Evolutionary conservation across 441 rosid species (phyloP).

Genomic region (Populus trichocarpa): DNA sequence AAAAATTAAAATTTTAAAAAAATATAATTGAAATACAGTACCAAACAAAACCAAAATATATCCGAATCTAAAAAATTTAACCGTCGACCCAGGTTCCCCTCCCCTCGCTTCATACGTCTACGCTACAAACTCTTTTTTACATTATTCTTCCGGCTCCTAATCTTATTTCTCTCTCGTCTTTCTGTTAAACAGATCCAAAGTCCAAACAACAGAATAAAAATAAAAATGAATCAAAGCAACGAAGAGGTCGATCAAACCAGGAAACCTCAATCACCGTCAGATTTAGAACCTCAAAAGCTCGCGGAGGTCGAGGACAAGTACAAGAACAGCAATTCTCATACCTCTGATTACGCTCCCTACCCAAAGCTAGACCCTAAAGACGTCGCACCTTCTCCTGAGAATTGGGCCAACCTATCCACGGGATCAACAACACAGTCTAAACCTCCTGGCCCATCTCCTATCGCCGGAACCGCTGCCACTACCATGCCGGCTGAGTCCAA

Average conservation of each 20-base stretch:
- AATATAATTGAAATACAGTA: no score
- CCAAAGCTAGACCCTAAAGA: constrained; percentile 79
- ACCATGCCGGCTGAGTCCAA: constrained; percentile 84
- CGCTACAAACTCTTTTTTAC: not conserved
- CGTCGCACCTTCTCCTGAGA: constrained; percentile 56
- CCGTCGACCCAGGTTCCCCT: not conserved
- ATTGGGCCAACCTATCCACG: constrained; percentile 31
- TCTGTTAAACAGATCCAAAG: no score
- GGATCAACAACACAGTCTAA: constrained; percentile 18
- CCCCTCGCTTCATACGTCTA: not conserved
- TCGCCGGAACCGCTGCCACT: constrained; percentile 48
- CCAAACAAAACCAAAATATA: no score
- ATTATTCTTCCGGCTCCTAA: no score
- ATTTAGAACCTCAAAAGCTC: constrained; percentile 17
- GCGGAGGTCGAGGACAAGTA: not conserved
- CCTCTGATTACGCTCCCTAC: constrained; percentile 84
- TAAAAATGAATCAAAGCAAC: not conserved
- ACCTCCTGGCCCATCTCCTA: constrained; percentile 33
- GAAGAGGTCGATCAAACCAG: constrained; percentile 9
- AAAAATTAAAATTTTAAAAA: no score
- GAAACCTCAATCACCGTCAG: constrained; percentile 8
- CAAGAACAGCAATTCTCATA: constrained; percentile 23
- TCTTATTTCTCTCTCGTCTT: no score
- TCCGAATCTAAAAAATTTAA: not conserved
- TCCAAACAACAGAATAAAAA: not conserved